Conservation (phyloP, 2,329 filamentous ascomycete species). For the Sarocladium oryzae region DNA sequence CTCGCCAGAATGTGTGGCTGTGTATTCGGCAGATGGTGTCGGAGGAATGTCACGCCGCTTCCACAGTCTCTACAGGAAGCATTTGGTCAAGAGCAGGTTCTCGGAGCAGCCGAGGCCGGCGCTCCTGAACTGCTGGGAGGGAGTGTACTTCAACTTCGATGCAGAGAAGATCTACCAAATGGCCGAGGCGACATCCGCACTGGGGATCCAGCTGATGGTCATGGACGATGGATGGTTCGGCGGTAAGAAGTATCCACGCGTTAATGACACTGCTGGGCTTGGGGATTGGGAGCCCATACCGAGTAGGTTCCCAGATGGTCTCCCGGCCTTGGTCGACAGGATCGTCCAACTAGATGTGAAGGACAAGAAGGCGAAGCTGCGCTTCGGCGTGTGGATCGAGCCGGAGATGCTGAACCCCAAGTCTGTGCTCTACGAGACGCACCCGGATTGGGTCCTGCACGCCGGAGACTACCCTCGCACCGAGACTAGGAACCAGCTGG, state of each 20-base stretch:
- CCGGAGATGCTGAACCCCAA: conserved; percentile 62
- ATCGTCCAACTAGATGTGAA: conserved; percentile 43
- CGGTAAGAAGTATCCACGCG: conserved; percentile 44
- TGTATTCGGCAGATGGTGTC: conserved; percentile 53
- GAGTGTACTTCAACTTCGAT: conserved; percentile 52
- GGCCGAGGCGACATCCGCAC: conserved; percentile 47
- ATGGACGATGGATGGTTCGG: conserved; percentile 65
- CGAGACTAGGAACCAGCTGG: conserved; percentile 49
- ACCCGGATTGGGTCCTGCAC: conserved; percentile 58
- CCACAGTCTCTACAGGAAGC: conserved; percentile 54
- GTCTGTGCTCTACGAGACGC: conserved; percentile 51
- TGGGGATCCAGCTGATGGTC: conserved; percentile 56
- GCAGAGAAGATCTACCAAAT: conserved; percentile 47
- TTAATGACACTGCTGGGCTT: conserved; percentile 46
- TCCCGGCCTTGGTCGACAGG: conserved; percentile 42
- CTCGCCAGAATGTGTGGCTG: conserved; percentile 55
- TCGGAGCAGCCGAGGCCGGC: conserved; percentile 45
- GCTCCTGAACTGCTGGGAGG: conserved; percentile 62
- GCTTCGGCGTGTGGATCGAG: conserved; percentile 63
- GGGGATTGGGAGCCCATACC: conserved; percentile 58
- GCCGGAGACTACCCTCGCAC: conserved; percentile 50
- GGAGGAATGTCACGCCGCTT: conserved; percentile 57
- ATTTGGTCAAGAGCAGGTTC: conserved; percentile 52
- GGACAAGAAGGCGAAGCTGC: conserved; percentile 36
- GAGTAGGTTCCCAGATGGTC: conserved; percentile 49